Percentiles rank a stretch among this genome's conserved stretches.
phyloP scores from a whole-genome alignment of 1,139 yeast species.

The Starmera stellimalicola region DNA sequence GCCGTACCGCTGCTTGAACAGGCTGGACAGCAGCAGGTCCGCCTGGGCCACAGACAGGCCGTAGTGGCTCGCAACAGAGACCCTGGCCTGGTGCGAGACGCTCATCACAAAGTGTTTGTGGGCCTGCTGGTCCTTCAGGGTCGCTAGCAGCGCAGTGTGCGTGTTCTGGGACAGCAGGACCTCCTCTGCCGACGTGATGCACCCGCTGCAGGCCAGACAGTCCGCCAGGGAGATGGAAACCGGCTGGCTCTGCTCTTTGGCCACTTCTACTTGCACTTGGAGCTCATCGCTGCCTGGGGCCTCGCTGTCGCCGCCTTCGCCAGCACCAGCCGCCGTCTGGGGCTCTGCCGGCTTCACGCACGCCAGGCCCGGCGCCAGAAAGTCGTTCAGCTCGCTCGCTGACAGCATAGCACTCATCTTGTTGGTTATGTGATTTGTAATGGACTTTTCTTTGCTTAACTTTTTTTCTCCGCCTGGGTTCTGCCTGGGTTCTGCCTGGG shows the following conservation, averaged over 20 bases:
- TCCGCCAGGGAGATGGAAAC: conserved; percentile 89
- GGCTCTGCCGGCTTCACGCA: conserved; percentile 93
- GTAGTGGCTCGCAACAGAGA: conserved; percentile 69
- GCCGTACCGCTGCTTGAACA: conserved; percentile 54
- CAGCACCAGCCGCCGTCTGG: no score
- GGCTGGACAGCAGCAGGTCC: conserved; percentile 50
- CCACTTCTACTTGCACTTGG: conserved; percentile 46
- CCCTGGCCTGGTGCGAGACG: conserved; percentile 78
- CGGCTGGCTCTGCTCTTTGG: conserved; percentile 41
- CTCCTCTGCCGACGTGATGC: conserved; percentile 94
- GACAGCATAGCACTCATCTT: conserved; percentile 80
- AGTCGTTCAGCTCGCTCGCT: conserved; percentile 87
- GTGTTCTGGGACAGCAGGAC: conserved; percentile 87
- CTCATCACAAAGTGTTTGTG: conserved; percentile 56
- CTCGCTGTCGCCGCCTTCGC: conserved; percentile 26
- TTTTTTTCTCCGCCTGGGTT: no score
- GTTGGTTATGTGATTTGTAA: no score
- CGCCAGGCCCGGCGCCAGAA: conserved; percentile 88
- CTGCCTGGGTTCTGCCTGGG: no score
- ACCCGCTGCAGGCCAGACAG: conserved; percentile 95
- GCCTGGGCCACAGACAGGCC: conserved; percentile 40
- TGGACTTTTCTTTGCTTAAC: no score
- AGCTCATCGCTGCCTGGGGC: conserved; percentile 3
- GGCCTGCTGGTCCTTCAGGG: conserved; percentile 30
- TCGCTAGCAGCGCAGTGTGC: conserved; percentile 64